phyloP scores from a whole-genome alignment of 1,284 basidiomycete genomes.

The Cryptococcus sp. region DNA sequence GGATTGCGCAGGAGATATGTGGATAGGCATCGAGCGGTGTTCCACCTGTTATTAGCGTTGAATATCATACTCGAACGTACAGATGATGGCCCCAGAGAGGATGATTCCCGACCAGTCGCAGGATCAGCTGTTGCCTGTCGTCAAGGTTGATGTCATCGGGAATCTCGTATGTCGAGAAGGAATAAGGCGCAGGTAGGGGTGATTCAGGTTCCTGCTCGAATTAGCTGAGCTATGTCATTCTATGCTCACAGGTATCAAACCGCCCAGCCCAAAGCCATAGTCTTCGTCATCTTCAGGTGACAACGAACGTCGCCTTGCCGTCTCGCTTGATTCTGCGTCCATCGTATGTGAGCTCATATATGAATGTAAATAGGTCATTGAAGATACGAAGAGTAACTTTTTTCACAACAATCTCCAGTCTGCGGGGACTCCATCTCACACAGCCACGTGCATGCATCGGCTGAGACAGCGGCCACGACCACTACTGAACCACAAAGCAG shows the following conservation, averaged over 20 bases:
- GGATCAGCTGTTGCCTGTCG: constrained; percentile 57
- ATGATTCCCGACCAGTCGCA: constrained; percentile 81
- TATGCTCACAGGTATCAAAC: constrained; percentile 51
- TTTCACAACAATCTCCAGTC: not conserved
- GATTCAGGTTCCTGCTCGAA: constrained; percentile 42
- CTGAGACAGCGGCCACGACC: too few relatives aligned
- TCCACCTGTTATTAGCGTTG: constrained; percentile 64
- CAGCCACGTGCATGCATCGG: too few relatives aligned
- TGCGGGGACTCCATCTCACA: too few relatives aligned
- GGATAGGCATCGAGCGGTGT: constrained; percentile 74
- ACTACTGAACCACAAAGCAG: too few relatives aligned
- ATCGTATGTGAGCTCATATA: not conserved
- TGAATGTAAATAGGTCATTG: not conserved
- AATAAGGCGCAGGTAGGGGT: constrained; percentile 31
- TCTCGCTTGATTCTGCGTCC: not conserved
- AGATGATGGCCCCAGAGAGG: constrained; percentile 90
- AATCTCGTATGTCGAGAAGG: constrained; percentile 49
- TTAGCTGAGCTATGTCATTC: not conserved
- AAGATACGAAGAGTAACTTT: not conserved
- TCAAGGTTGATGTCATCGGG: constrained; percentile 22
- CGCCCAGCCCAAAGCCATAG: constrained; percentile 45
- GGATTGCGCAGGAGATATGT: constrained; percentile 64
- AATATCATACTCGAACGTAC: constrained; percentile 56
- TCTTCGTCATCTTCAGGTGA: constrained; percentile 35
- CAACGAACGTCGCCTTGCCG: too few relatives aligned